Evolutionary conservation across 495 filamentous ascomycete genomes (phyloP), one percentile per base, ranked within the genome.

Genomic region (Tuber aestivum): DNA sequence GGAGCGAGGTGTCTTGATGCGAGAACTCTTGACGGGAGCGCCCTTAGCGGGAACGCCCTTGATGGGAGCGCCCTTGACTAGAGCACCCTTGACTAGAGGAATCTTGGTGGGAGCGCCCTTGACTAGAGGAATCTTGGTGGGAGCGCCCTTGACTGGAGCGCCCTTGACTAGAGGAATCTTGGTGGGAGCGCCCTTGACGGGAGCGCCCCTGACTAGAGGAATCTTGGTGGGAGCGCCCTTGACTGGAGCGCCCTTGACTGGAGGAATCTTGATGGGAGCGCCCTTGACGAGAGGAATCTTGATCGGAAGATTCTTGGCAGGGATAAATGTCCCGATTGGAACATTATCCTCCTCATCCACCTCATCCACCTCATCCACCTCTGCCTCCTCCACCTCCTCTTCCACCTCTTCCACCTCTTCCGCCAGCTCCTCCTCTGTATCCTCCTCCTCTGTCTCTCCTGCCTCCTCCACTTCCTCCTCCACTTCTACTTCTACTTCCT

Each of bases 291-390:
- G 50, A 5, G n/a, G 50, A 8, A 27, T 12, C 12, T 56, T 56
- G 50, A 23, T 3, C 2, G 50, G 50, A 27, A 8, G 50, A 4
- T 27, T 27, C 10, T 56, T 27, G 50, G 10, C 45, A 23, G 8
- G 50, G 14, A 12, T 0, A 56, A 14, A n/a, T 12, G 50, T 3
- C 50, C 6, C 3, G n/a, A 56, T 10, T 56, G 48, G 48, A n/a
- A 23, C 8, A 56, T 23, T 50, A 23, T 45, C 41, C 8, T 70
- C 8, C 35, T 21, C 37, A 37, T 61, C 78, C 61, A 65, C 3
- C 70, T 69, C 23, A 48, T 71, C 77, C 77, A 70, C 23, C n/a
- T 35, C 35, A 27, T 16, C 37, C 69, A 1, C 14, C 42, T 35
- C 41, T 0, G 18, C 35, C 14, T 45, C 74, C 37, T 35, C 20